phyloP scores from a whole-genome alignment of 2,329 filamentous ascomycete species.

The Alternaria atra region DNA sequence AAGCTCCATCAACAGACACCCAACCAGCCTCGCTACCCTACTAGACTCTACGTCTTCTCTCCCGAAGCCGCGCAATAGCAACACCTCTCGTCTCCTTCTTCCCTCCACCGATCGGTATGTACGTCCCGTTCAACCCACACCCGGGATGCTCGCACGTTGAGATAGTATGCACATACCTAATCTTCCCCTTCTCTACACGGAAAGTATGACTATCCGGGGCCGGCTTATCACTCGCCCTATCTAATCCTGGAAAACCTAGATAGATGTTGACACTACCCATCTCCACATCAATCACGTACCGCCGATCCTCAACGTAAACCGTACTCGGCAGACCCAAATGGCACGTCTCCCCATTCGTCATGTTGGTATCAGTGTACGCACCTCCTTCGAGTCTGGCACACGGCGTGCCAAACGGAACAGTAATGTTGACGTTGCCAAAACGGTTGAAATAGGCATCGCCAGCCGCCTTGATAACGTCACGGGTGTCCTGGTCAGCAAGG shows the following conservation, averaged over 20 bases:
- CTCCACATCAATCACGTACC: constrained; percentile 39
- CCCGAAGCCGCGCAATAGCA: background rate
- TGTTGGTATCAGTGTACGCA: constrained; percentile 28
- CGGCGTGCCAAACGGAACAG: constrained; percentile 34
- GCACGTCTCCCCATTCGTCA: constrained; percentile 27
- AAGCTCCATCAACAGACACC: background rate
- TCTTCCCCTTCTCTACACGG: constrained; percentile 35
- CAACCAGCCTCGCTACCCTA: background rate
- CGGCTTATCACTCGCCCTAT: constrained; percentile 20
- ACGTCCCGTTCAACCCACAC: constrained; percentile 28
- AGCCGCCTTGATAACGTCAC: constrained; percentile 33
- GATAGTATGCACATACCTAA: constrained; percentile 34
- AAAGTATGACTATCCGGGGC: constrained; percentile 39
- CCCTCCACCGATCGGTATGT: constrained; percentile 10
- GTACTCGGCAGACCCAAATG: constrained; percentile 34
- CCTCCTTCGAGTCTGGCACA: constrained; percentile 40
- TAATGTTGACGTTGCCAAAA: constrained; percentile 25
- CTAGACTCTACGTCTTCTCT: background rate
- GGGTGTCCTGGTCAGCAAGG: constrained; percentile 12
- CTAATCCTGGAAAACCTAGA: constrained; percentile 32
- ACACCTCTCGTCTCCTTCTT: background rate
- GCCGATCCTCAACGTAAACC: constrained; percentile 29
- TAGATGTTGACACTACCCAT: constrained; percentile 37
- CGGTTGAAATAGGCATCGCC: constrained; percentile 35
- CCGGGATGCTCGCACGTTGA: constrained; percentile 32